A percentile compares a stretch with the other conserved stretches of the same genome.
Evolutionary conservation across 768 basidiomycete species (phyloP).

Genomic region (Russula brevipes): DNA sequence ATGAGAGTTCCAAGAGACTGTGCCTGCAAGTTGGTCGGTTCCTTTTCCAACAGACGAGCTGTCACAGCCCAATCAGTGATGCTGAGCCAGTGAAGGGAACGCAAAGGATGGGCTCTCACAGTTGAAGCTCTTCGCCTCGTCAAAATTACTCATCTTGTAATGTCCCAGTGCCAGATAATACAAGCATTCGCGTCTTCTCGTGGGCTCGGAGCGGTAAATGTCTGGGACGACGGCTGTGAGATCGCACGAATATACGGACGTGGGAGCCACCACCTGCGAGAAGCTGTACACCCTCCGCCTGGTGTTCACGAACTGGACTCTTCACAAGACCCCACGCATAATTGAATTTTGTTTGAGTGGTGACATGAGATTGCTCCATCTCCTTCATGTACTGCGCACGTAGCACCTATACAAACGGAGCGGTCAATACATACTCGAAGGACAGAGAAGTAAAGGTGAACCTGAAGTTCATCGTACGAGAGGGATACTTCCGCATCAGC

Average conservation of each 20-base stretch:
- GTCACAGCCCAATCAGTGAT: background rate
- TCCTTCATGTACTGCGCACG: constrained; percentile 87
- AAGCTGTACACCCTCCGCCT: constrained; percentile 86
- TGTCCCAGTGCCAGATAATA: constrained; percentile 96
- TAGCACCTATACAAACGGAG: constrained; percentile 56
- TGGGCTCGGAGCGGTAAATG: constrained; percentile 83
- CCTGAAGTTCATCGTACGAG: constrained; percentile 86
- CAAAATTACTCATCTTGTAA: constrained; percentile 94
- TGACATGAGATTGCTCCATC: constrained; percentile 73
- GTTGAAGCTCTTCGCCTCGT: constrained; percentile 89
- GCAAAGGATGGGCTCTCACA: constrained; percentile 45
- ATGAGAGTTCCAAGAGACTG: constrained; percentile 82
- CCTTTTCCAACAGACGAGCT: constrained; percentile 86
- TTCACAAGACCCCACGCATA: constrained; percentile 97
- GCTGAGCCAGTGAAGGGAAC: background rate
- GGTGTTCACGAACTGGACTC: constrained; percentile 75
- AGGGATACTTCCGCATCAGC: constrained; percentile 90
- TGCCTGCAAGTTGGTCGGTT: constrained; percentile 90
- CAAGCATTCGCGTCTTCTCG: constrained; percentile 86
- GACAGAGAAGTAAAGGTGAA: constrained; percentile 31
- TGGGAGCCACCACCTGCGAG: constrained; percentile 63
- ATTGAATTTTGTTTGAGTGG: constrained; percentile 96
- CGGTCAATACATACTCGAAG: background rate
- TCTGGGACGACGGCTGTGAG: constrained; percentile 43
- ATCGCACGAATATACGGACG: background rate